Percentiles rank a stretch among this genome's conserved stretches.
Evolutionary conservation across 768 basidiomycete species (phyloP).

Genomic region (Mycena galericulata): DNA sequence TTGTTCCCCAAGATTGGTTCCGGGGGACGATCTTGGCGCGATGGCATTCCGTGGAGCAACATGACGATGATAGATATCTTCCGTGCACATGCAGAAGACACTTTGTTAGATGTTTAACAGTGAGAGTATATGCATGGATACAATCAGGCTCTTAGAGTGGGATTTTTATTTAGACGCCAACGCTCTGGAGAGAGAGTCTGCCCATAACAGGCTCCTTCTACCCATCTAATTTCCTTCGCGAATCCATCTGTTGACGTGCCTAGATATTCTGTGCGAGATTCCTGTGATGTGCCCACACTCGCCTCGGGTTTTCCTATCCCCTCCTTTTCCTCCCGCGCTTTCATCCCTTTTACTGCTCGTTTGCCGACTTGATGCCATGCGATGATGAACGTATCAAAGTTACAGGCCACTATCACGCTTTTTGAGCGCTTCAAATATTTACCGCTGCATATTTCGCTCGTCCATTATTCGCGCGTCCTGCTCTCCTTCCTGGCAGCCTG

Average conservation of each 20-base stretch:
- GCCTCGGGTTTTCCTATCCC: neutral
- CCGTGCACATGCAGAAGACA: neutral
- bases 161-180: too few species aligned
- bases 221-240: constrained; percentile 27
- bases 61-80: neutral
- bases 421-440: neutral
- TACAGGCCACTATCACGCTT: neutral
- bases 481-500: neutral
- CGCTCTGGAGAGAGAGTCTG: neutral
- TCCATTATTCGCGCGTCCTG: neutral
- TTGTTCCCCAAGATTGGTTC: neutral
- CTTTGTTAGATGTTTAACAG: neutral
- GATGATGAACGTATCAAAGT: too few species aligned
- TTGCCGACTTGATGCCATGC: constrained; percentile 9
- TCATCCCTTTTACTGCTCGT: constrained; percentile 5
- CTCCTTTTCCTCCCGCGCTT: neutral
- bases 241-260: neutral
- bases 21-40: neutral
- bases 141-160: constrained; percentile 1
- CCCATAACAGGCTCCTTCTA: constrained; percentile 2
- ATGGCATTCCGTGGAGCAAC: neutral
- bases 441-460: neutral
- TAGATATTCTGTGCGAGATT: neutral
- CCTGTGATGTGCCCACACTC: neutral
- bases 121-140: neutral